These are phyloP conservation scores for Monilinia aucupariae DNA, from an alignment of 2,329 filamentous ascomycete species.

Conservation along the genomic window DNA sequence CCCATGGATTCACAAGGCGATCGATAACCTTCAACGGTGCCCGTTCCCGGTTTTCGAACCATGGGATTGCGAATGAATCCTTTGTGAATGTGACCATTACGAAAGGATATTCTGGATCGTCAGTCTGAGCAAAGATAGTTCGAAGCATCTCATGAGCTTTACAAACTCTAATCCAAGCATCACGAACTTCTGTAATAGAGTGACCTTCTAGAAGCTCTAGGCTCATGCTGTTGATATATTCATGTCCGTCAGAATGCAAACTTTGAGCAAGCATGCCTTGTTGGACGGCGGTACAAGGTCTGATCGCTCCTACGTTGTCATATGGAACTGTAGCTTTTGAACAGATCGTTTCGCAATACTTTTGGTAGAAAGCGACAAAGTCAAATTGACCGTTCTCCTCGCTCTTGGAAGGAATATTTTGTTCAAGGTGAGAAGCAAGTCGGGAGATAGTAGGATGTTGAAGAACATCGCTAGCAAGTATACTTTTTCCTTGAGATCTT, in stretches of 20 bases:
- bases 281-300: conserved; percentile 77
- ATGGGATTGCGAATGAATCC: conserved; percentile 37
- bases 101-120: conserved; percentile 57
- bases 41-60: conserved; percentile 31
- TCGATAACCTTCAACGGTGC: neutral
- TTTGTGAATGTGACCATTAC: conserved; percentile 64
- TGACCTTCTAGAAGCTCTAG: conserved; percentile 45
- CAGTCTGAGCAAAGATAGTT: conserved; percentile 63
- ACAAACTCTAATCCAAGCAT: conserved; percentile 55
- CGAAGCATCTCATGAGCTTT: conserved; percentile 65
- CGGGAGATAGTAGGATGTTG: conserved; percentile 48
- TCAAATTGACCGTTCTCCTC: conserved; percentile 38
- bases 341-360: conserved; percentile 36
- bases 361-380: conserved; percentile 46
- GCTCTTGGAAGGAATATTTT: conserved; percentile 1
- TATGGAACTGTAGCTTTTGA: conserved; percentile 21
- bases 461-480: conserved; percentile 70
- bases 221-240: conserved; percentile 72
- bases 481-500: conserved; percentile 49
- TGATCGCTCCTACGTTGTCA: conserved; percentile 48
- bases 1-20: conserved; percentile 30
- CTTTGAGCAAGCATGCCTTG: conserved; percentile 75
- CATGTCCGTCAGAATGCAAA: conserved; percentile 55
- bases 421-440: conserved; percentile 24
- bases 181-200: conserved; percentile 40